Evolutionary conservation across 768 basidiomycete species (phyloP).

Genomic region (Sporobolomyces roseus): DNA sequence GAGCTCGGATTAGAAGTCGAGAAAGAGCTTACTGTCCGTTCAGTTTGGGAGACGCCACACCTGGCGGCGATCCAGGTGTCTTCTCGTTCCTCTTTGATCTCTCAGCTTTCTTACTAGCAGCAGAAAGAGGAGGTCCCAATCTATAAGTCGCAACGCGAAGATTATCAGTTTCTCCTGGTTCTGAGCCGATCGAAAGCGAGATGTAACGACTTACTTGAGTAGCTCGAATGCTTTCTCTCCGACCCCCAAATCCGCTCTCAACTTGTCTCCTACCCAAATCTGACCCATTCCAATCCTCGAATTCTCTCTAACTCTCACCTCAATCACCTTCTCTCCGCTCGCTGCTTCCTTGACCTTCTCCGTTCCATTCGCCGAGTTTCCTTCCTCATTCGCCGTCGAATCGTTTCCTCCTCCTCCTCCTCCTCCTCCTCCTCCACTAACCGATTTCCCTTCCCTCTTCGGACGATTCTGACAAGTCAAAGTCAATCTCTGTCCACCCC

Average conservation of each 20-base stretch:
- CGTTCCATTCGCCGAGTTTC: not conserved
- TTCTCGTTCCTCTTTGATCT: too few relatives aligned
- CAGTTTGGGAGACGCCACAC: too few relatives aligned
- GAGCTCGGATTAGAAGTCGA: too few relatives aligned
- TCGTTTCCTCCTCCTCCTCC: not conserved
- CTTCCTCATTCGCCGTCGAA: not conserved
- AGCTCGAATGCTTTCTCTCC: conserved; percentile 28
- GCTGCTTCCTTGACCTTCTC: not conserved
- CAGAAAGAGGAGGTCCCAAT: not conserved
- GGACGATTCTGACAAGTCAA: not conserved
- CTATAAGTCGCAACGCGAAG: not conserved
- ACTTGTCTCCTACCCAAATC: conserved; percentile 22
- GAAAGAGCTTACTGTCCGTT: too few relatives aligned
- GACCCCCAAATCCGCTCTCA: conserved; percentile 14
- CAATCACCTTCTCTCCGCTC: not conserved
- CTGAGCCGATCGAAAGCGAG: not conserved
- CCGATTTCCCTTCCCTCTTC: not conserved
- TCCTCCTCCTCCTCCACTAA: not conserved
- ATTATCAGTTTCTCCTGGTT: not conserved
- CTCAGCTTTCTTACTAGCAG: too few relatives aligned
- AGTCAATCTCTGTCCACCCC: not conserved
- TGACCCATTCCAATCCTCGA: conserved; percentile 19
- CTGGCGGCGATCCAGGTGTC: too few relatives aligned
- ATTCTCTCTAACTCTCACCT: conserved; percentile 16
- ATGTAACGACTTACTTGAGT: conserved; percentile 16